These are phyloP conservation scores for Gentiana dahurica DNA, from an alignment of 257 asterid genomes.

Conservation along the genomic window DNA sequence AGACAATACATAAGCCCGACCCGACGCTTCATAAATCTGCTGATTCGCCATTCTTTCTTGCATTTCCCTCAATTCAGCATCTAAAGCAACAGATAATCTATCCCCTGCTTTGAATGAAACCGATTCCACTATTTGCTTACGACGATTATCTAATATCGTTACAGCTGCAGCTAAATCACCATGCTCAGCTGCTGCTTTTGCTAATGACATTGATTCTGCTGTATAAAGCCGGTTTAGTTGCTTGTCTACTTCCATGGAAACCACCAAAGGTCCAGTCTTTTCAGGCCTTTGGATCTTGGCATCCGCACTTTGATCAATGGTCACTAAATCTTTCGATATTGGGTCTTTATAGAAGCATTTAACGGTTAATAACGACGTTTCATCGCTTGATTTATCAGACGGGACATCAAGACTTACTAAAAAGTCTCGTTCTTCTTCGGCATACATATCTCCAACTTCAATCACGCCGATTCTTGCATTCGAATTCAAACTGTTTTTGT, in stretches of 20 bases:
- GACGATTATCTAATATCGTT: constrained; percentile 39
- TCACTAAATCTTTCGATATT: constrained; percentile 22
- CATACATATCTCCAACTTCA: constrained; percentile 77
- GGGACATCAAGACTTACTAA: constrained; percentile 55
- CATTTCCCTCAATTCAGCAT: constrained; percentile 74
- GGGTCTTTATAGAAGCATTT: constrained; percentile 54
- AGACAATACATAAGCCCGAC: constrained; percentile 83
- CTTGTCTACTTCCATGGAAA: constrained; percentile 76
- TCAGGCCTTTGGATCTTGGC: constrained; percentile 50
- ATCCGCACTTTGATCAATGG: constrained; percentile 23
- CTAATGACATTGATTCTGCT: constrained; percentile 76
- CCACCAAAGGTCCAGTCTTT: constrained; percentile 24
- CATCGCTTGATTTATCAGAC: constrained; percentile 22
- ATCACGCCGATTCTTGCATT: constrained; percentile 40
- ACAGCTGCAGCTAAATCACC: constrained; percentile 57
- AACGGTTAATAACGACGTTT: constrained; percentile 38
- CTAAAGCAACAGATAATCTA: constrained; percentile 39
- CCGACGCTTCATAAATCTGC: constrained; percentile 58
- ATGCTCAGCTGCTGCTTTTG: constrained; percentile 66
- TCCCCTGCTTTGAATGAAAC: constrained; percentile 61
- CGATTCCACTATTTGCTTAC: constrained; percentile 36
- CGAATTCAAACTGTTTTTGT: constrained; percentile 26
- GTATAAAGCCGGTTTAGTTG: constrained; percentile 59
- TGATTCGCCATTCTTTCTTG: constrained; percentile 78
- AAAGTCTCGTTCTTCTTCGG: constrained; percentile 89